These are phyloP conservation scores for Rhamnella rubrinervis DNA, from an alignment of 331 rosid species.

Conservation along the genomic window DNA sequence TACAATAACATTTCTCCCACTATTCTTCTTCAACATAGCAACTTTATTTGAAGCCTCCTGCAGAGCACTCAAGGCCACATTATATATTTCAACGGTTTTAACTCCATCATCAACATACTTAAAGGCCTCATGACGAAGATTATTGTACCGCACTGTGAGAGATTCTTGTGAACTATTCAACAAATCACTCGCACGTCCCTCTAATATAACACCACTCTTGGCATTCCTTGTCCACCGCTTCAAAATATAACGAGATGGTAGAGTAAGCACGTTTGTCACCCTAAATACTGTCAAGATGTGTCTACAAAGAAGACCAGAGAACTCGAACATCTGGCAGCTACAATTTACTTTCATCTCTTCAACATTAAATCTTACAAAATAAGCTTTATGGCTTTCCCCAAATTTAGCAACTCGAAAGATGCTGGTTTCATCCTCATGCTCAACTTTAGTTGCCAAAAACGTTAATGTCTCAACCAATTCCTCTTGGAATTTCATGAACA, in stretches of 20 bases:
- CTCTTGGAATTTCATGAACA: slow-evolving; percentile 56
- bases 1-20: slow-evolving; percentile 17
- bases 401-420: slow-evolving; percentile 47
- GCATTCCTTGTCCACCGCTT: slow-evolving; percentile 64
- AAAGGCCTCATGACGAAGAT: slow-evolving; percentile 47
- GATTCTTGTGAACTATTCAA: slow-evolving; percentile 36
- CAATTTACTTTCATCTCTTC: slow-evolving; percentile 48
- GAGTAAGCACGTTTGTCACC: slow-evolving; percentile 56
- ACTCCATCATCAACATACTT: slow-evolving; percentile 51
- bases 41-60: slow-evolving; percentile 49
- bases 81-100: slow-evolving; percentile 27
- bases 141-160: slow-evolving; percentile 36
- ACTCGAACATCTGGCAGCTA: slow-evolving; percentile 64
- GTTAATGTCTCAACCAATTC: slow-evolving; percentile 56
- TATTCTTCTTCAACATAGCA: slow-evolving; percentile 34
- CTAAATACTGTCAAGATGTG: slow-evolving; percentile 62
- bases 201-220: slow-evolving; percentile 51
- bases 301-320: slow-evolving; percentile 55
- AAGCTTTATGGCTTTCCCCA: slow-evolving; percentile 42
- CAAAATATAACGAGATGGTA: slow-evolving; percentile 51
- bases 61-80: slow-evolving; percentile 41
- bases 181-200: slow-evolving; percentile 34
- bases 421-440: slow-evolving; percentile 33
- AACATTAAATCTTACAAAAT: slow-evolving; percentile 41
- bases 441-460: slow-evolving; percentile 51